These are phyloP conservation scores for Isoetes engelmannii DNA, from an alignment of 83 land plant species.

Conservation along the genomic window DNA sequence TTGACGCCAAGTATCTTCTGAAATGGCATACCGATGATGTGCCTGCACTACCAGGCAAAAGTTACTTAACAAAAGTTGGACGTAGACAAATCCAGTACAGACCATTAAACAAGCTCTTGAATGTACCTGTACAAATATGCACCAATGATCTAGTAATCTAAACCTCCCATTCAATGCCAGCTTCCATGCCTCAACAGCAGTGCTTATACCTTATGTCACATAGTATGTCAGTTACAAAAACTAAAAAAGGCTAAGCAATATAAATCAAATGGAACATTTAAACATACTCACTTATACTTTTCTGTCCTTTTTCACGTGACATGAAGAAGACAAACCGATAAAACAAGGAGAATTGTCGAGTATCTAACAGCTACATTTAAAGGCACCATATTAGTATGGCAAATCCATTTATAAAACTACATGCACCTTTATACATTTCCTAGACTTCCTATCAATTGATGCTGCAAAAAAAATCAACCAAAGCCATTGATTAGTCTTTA, in stretches of 20 bases:
- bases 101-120: not conserved
- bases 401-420: not conserved
- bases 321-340: conserved; percentile 83
- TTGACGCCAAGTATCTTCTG: conserved; percentile 92
- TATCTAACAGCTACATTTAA: conserved; percentile 38
- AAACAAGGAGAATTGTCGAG: conserved; percentile 53
- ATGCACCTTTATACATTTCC: not conserved
- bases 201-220: conserved; percentile 49
- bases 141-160: conserved; percentile 79
- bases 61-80: not conserved
- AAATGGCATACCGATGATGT: conserved; percentile 74
- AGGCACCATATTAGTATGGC: not conserved
- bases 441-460: not conserved
- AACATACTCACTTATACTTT: conserved; percentile 59
- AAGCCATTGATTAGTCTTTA: not conserved
- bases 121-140: conserved; percentile 72
- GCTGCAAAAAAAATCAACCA: not conserved
- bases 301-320: conserved; percentile 85
- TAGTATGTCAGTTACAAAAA: not conserved
- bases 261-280: not conserved
- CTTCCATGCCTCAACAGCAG: conserved; percentile 63
- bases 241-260: not conserved
- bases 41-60: conserved; percentile 28
- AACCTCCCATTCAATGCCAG: conserved; percentile 68
- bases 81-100: not conserved